These are phyloP conservation scores for Saturnispora halmiae DNA, from an alignment of 805 yeast species.

Conservation along the genomic window DNA sequence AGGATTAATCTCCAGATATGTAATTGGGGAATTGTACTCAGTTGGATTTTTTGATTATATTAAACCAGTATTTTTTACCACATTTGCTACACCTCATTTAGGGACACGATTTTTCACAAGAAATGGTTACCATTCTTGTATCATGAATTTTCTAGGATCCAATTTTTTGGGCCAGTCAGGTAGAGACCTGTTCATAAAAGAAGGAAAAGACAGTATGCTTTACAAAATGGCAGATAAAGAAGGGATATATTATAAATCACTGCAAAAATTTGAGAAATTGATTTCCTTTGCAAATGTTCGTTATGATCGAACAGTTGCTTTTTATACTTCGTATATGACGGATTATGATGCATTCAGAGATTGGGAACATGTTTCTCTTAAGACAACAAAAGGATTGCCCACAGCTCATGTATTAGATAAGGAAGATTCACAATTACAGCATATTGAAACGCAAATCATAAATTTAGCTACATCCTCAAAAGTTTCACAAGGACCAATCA, in stretches of 20 bases:
- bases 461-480: conserved; percentile 35
- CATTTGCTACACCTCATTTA: conserved; percentile 76
- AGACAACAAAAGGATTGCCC: conserved; percentile 40
- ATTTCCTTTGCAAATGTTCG: conserved; percentile 63
- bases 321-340: conserved; percentile 73
- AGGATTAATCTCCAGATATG: conserved; percentile 74
- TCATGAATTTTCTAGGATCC: conserved; percentile 46
- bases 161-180: conserved; percentile 60
- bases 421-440: conserved; percentile 14
- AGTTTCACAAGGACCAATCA: background rate
- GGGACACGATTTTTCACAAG: conserved; percentile 44
- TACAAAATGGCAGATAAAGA: conserved; percentile 45
- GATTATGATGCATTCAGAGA: conserved; percentile 62
- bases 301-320: conserved; percentile 82
- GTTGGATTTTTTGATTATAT: conserved; percentile 44
- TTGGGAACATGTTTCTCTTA: conserved; percentile 39
- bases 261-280: conserved; percentile 47
- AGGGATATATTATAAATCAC: conserved; percentile 43
- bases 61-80: conserved; percentile 53
- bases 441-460: conserved; percentile 38
- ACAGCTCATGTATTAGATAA: conserved; percentile 30
- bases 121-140: conserved; percentile 21
- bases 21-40: conserved; percentile 45
- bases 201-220: conserved; percentile 39
- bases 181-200: conserved; percentile 51